A percentile compares a stretch with the other conserved stretches of the same genome.
phyloP scores from a whole-genome alignment of 305 asterid species.

The Nicotiana rustica region DNA sequence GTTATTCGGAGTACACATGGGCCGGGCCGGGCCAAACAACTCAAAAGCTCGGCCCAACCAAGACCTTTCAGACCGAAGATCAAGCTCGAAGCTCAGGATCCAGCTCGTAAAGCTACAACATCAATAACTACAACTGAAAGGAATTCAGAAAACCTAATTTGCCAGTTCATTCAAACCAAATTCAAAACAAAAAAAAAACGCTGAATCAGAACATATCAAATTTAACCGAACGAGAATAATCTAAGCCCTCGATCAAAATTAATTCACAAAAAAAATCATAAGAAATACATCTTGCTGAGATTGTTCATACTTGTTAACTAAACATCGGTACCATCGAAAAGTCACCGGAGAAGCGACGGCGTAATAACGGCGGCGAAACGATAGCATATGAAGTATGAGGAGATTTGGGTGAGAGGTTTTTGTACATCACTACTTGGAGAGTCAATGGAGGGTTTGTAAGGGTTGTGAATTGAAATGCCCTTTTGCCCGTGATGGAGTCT shows the following conservation, averaged over 20 bases:
- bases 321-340: background rate
- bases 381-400: background rate
- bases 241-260: background rate
- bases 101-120: slow-evolving; percentile 12
- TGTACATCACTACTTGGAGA: background rate
- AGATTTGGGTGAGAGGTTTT: slow-evolving; percentile 21
- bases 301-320: slow-evolving; percentile 10
- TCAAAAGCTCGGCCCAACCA: background rate
- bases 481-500: background rate
- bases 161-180: background rate
- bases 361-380: background rate
- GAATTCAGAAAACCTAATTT: background rate
- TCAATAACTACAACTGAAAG: slow-evolving; percentile 1
- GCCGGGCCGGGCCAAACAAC: background rate
- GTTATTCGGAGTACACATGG: background rate
- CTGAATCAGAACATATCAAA: background rate
- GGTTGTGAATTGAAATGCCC: slow-evolving; percentile 26
- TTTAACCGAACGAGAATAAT: background rate
- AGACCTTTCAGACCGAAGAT: slow-evolving; percentile 8
- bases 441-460: slow-evolving; percentile 31
- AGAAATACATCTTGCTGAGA: background rate
- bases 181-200: slow-evolving; percentile 15
- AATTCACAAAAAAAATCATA: background rate
- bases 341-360: slow-evolving; percentile 18
- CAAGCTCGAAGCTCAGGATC: slow-evolving; percentile 12